Percentiles rank a stretch among this genome's conserved stretches.
These are phyloP conservation scores for Eucalyptus guilfoylei DNA, from an alignment of 345 rosid species.

Conservation along the genomic window DNA sequence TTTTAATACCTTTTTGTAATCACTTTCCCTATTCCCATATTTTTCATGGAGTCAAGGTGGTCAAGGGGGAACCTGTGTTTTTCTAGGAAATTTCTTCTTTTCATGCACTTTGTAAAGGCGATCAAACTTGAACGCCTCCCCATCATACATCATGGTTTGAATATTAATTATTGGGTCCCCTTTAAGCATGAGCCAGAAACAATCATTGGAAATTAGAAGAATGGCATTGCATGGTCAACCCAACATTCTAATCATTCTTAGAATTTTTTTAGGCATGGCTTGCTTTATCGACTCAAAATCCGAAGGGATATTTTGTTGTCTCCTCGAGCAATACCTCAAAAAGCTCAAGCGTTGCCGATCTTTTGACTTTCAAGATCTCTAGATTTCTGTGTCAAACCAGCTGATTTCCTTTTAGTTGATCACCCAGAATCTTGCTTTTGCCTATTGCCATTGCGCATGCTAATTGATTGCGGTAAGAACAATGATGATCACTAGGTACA, in stretches of 20 bases:
- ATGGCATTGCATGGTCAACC: not conserved
- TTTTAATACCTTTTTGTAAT: not conserved
- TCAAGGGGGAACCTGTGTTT: not conserved
- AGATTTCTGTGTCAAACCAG: not conserved
- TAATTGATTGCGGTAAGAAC: not conserved
- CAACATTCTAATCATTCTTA: not conserved
- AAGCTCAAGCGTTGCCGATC: not conserved
- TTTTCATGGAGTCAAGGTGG: not conserved
- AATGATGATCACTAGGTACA: not conserved
- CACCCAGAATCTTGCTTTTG: not conserved
- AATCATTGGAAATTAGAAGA: not conserved
- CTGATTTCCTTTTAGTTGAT: not conserved
- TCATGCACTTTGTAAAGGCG: not conserved
- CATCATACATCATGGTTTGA: not conserved
- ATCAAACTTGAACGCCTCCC: not conserved
- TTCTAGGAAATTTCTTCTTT: not conserved
- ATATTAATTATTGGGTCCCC: not conserved
- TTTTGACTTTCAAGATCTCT: not conserved
- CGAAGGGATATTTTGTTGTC: not conserved
- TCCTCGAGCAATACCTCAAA: not conserved
- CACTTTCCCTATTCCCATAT: not conserved
- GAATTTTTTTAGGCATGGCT: slow-evolving; percentile 1
- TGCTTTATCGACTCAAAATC: not conserved
- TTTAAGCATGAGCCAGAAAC: not conserved
- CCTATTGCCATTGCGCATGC: not conserved